Evolutionary conservation across 331 rosid genomes (phyloP), one percentile per base, ranked within the genome.

Genomic region (Phaseolus coccineus): DNA sequence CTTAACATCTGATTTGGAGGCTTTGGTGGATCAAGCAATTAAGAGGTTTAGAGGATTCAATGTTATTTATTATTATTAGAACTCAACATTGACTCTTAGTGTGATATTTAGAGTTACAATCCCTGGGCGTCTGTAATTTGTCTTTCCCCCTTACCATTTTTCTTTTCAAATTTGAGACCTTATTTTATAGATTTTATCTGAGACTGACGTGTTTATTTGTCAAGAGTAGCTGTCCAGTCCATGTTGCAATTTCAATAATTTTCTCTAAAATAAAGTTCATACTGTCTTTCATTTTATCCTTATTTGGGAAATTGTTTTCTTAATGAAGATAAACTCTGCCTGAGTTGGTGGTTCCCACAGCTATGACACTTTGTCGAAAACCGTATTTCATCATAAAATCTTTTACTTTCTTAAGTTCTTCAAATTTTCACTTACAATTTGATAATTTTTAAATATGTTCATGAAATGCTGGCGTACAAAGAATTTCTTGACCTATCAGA

Each of bases 1-100:
- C 58, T 16, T 61, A 48, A 66, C 64, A 58, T 71, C 30, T 78
- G 63, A n/a, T 9, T 47, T 55, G 77, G 73, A 62, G 70, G 46
- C 7, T 74, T 66, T 74, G 48, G 52, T 47, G 56, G 58, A 81
- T 57, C 31, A 28, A 59, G 69, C 70, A 53, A 62, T 25, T 12
- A 44, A 16, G 42, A 50, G 40, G 71, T 51, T 61, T 46, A 68
- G 65, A 74, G 69, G 50, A 44, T 58, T 58, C 50, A 37, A 33
- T 74, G 40, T 67, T 48, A 33, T 39, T 39, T 39, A 59, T 24
- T 65, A 8, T 13, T 25, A 4, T 56, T 7, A 55, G 28, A 56
- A 27, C 77, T 68, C 63, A 58, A 7, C 16, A 25, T 33, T 35
- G 50, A 75, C 28, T 24, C 66, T 35, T 42, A 48, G 8, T 81